Percentiles rank a stretch among this genome's conserved stretches.
Conservation (phyloP, 2,329 filamentous ascomycete species). For the Scopulariopsis brevicaulis region DNA sequence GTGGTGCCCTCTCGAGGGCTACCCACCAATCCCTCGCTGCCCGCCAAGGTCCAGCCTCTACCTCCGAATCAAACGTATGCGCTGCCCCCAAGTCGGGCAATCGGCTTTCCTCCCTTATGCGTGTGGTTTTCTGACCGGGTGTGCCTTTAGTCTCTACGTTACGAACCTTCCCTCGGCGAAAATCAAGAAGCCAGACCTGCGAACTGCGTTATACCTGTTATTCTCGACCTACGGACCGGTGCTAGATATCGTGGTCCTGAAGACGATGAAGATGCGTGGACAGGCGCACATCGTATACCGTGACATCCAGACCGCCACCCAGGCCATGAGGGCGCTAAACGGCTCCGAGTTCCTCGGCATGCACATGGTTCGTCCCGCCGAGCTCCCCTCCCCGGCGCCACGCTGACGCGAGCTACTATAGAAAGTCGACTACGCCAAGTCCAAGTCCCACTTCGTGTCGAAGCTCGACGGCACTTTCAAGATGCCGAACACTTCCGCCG, state of each 20-base stretch:
- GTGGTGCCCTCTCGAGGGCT: constrained; percentile 24
- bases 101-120: neutral
- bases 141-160: constrained; percentile 62
- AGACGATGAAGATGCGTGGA: constrained; percentile 85
- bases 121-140: neutral
- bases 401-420: constrained; percentile 22
- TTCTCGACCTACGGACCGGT: constrained; percentile 92
- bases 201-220: constrained; percentile 79
- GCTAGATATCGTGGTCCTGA: constrained; percentile 81
- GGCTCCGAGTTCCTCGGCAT: constrained; percentile 78
- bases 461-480: constrained; percentile 89
- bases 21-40: constrained; percentile 27
- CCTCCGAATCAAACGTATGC: constrained; percentile 68
- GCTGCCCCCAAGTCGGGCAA: constrained; percentile 6
- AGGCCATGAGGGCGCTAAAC: constrained; percentile 83
- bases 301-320: constrained; percentile 82
- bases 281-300: constrained; percentile 90
- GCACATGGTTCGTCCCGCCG: constrained; percentile 51
- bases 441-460: constrained; percentile 76
- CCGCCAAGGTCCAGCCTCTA: constrained; percentile 39
- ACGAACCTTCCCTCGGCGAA: constrained; percentile 79
- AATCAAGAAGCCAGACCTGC: constrained; percentile 78
- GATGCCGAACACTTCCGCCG: constrained; percentile 42
- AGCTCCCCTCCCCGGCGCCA: constrained; percentile 5
- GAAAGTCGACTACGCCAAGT: constrained; percentile 87